Percentiles rank a stretch among this genome's conserved stretches.
Evolutionary conservation across 352 stramenopile species (phyloP).

Genomic region (Phytopythium helicoides): DNA sequence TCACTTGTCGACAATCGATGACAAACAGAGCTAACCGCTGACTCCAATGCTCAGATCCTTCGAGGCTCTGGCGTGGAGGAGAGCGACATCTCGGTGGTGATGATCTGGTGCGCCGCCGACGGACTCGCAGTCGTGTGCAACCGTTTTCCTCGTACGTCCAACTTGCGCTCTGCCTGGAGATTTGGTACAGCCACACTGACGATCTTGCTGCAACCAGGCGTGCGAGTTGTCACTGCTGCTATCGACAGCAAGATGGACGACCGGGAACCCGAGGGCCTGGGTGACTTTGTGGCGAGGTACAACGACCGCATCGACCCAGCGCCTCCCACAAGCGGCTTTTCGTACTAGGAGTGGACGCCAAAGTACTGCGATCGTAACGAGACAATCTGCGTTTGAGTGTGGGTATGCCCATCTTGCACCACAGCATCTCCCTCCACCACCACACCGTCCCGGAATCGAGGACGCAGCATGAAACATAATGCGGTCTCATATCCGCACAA

Average conservation of each 20-base stretch:
- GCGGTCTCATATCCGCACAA: too few species aligned
- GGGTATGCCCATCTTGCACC: too few species aligned
- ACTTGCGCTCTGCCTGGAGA: background rate
- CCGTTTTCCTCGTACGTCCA: constrained; percentile 35
- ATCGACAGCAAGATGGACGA: constrained; percentile 31
- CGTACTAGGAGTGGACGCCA: background rate
- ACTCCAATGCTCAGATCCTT: constrained; percentile 21
- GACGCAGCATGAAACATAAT: too few species aligned
- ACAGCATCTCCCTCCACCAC: too few species aligned
- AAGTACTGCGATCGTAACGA: background rate
- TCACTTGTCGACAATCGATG: too few species aligned
- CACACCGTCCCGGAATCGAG: too few species aligned
- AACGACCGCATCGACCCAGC: constrained; percentile 13
- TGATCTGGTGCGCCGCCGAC: constrained; percentile 24
- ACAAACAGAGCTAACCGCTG: too few species aligned
- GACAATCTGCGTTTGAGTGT: background rate
- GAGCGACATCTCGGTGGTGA: constrained; percentile 37
- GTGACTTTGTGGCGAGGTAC: constrained; percentile 46
- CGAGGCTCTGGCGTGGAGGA: constrained; percentile 24
- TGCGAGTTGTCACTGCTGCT: constrained; percentile 33
- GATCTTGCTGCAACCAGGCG: constrained; percentile 10
- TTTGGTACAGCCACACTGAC: background rate
- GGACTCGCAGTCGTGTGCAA: constrained; percentile 26
- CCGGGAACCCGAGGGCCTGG: constrained; percentile 27
- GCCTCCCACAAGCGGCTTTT: background rate